phyloP scores from a whole-genome alignment of 2,329 filamentous ascomycete genomes.

The Trichoderma lentiforme region DNA sequence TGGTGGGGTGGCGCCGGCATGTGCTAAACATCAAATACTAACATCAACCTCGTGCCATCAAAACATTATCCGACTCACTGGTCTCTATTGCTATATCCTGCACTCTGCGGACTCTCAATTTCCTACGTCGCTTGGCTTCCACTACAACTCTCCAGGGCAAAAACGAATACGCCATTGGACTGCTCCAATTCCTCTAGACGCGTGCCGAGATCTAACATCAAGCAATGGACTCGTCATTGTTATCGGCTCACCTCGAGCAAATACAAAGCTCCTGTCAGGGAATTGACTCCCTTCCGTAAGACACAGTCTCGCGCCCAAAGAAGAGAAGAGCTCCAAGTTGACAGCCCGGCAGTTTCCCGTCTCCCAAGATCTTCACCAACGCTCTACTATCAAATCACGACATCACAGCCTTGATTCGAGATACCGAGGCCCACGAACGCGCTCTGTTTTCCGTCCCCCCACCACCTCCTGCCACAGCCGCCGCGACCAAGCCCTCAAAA shows the following conservation, averaged over 20 bases:
- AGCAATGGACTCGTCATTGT: constrained; percentile 41
- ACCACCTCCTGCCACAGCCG: constrained; percentile 46
- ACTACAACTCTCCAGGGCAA: neutral
- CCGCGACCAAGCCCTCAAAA: constrained; percentile 28
- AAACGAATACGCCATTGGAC: neutral
- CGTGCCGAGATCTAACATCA: neutral
- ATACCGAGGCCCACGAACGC: constrained; percentile 91
- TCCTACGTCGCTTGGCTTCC: neutral
- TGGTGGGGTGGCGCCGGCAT: constrained; percentile 7
- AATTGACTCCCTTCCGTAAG: constrained; percentile 71
- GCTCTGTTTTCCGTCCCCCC: constrained; percentile 90
- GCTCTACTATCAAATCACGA: constrained; percentile 84
- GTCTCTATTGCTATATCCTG: neutral
- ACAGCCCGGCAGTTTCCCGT: constrained; percentile 65
- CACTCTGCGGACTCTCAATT: neutral
- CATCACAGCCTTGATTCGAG: constrained; percentile 90
- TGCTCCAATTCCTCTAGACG: neutral
- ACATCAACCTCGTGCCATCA: neutral
- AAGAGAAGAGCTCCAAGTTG: neutral
- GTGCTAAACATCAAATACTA: neutral
- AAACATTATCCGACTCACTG: neutral
- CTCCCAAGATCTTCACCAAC: constrained; percentile 93
- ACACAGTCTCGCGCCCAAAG: neutral
- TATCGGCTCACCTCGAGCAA: constrained; percentile 71
- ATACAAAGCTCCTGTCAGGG: constrained; percentile 72